phyloP scores from a whole-genome alignment of 2,329 filamentous ascomycete species.

The Microcyclosporella mali region DNA sequence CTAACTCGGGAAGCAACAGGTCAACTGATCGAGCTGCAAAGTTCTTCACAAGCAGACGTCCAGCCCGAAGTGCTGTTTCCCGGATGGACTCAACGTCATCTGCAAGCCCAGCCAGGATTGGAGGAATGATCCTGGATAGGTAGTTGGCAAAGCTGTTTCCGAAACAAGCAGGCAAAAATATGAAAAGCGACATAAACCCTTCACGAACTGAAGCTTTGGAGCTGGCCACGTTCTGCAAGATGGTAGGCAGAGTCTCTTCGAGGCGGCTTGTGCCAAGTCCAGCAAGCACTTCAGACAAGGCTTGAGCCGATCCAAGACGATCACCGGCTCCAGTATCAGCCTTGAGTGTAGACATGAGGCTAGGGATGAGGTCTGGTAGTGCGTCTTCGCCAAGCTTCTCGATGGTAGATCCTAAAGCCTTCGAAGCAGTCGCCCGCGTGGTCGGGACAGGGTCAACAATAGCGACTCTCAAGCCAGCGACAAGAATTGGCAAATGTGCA shows the following conservation, averaged over 20 bases:
- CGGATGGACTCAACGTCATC: slow-evolving; percentile 95
- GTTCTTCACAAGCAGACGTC: slow-evolving; percentile 93
- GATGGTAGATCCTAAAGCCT: slow-evolving; percentile 90
- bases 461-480: slow-evolving; percentile 80
- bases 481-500: slow-evolving; percentile 82
- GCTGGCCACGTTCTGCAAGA: slow-evolving; percentile 91
- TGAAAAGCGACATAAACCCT: slow-evolving; percentile 99
- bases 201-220: slow-evolving; percentile 85
- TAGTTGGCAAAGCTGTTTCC: slow-evolving; percentile 98
- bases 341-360: slow-evolving; percentile 95
- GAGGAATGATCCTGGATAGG: slow-evolving; percentile 88
- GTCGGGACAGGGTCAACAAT: slow-evolving; percentile 94
- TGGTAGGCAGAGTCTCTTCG: slow-evolving; percentile 93
- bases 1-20: slow-evolving; percentile 84
- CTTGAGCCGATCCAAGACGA: slow-evolving; percentile 90
- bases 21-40: slow-evolving; percentile 94
- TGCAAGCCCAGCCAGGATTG: slow-evolving; percentile 86
- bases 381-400: slow-evolving; percentile 98
- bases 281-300: slow-evolving; percentile 90
- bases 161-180: slow-evolving; percentile 97
- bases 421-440: slow-evolving; percentile 90
- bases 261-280: slow-evolving; percentile 86
- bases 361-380: slow-evolving; percentile 91
- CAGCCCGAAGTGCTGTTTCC: slow-evolving; percentile 90
- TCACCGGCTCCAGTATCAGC: slow-evolving; percentile 96